Evolutionary conservation across 306 rosid species (phyloP).

Genomic region (Quercus berberidifolia): DNA sequence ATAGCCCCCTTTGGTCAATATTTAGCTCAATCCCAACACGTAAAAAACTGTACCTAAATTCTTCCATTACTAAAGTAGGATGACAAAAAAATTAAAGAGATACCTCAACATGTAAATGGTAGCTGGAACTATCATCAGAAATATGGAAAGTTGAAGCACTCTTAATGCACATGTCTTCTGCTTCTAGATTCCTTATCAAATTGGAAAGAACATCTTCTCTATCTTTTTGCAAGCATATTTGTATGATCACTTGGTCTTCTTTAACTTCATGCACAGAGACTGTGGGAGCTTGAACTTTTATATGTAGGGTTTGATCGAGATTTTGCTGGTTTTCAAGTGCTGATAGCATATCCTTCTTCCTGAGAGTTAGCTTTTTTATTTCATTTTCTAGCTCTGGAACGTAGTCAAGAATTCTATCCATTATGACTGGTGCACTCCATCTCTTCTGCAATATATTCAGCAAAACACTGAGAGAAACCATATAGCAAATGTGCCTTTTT

Average conservation of each 20-base stretch:
- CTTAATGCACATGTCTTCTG: not conserved
- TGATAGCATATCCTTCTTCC: constrained; percentile 8
- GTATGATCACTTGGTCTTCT: constrained; percentile 12
- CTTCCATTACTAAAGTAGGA: too few relatives aligned
- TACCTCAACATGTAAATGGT: not conserved
- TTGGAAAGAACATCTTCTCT: constrained; percentile 1
- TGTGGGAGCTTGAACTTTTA: not conserved
- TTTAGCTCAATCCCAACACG: too few relatives aligned
- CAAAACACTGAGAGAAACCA: too few relatives aligned
- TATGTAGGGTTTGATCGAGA: not conserved
- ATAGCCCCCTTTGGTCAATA: too few relatives aligned
- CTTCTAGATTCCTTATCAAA: constrained; percentile 7
- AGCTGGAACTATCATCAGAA: not conserved
- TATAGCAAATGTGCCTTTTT: too few relatives aligned
- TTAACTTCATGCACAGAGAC: not conserved
- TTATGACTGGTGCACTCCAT: constrained; percentile 32
- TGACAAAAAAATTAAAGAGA: not conserved
- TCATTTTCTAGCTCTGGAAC: constrained; percentile 26
- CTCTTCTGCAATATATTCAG: constrained; percentile 25
- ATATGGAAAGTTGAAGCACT: not conserved
- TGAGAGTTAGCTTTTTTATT: constrained; percentile 7
- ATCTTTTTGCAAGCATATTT: constrained; percentile 12
- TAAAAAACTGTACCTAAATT: too few relatives aligned
- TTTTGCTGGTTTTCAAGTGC: not conserved
- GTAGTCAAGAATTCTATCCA: constrained; percentile 23